phyloP scores from a whole-genome alignment of 2,329 filamentous ascomycete genomes.

The Trichoderma citrinoviride region DNA sequence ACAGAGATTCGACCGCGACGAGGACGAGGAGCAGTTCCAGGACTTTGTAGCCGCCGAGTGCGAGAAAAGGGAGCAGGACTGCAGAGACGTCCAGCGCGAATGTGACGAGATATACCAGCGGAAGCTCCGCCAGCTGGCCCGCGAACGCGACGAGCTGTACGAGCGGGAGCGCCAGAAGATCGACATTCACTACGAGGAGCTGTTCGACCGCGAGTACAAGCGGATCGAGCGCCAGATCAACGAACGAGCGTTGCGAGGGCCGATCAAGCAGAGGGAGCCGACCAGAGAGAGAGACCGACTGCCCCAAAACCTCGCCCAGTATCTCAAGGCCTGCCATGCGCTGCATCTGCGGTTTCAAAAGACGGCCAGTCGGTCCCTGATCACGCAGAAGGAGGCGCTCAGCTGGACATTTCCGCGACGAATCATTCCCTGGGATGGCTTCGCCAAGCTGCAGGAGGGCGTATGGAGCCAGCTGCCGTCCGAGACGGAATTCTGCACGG shows the following conservation, averaged over 20 bases:
- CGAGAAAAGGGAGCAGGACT: not conserved
- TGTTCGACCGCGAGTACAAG: constrained; percentile 1
- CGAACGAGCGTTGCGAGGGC: not conserved
- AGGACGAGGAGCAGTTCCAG: constrained; percentile 2
- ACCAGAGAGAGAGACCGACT: no score
- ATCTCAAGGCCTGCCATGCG: not conserved
- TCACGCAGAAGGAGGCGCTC: not conserved
- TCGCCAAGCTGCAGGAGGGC: not conserved
- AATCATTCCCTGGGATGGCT: constrained; percentile 3
- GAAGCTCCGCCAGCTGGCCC: not conserved
- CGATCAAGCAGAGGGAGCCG: not conserved
- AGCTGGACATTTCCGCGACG: constrained; percentile 14
- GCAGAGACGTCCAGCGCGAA: not conserved
- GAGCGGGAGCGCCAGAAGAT: not conserved
- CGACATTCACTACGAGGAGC: not conserved
- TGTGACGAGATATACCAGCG: constrained; percentile 4
- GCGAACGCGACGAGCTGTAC: constrained; percentile 6
- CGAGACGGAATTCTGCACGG: constrained; percentile 28
- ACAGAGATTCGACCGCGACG: constrained; percentile 3
- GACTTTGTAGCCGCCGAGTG: not conserved
- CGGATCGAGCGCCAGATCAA: not conserved
- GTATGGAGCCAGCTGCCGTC: not conserved
- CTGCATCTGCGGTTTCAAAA: not conserved
- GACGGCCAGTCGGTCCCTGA: not conserved
- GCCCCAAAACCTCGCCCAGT: not conserved